Evolutionary conservation across 768 basidiomycete genomes (phyloP), one percentile per base, ranked within the genome.

Genomic region (Galerina sulciceps): DNA sequence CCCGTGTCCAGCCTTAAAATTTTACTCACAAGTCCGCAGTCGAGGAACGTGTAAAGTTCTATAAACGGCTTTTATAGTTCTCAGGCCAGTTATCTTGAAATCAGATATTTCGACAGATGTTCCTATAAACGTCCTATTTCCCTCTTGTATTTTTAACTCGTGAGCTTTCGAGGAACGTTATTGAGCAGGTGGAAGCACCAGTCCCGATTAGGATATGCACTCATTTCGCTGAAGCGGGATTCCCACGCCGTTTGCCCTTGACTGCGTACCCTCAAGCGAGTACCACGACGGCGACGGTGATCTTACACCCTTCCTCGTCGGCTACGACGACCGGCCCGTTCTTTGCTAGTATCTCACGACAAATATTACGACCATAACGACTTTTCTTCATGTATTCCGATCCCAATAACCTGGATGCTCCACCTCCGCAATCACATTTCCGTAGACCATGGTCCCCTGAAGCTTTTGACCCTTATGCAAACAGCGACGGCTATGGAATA

Each of bases 401-500:
- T 57, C 69, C 75, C 48, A 31, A 31, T 31, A 70, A 69, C 55
- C 81, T 85, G 60, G 82, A 85, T 66, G 70, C 78, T 47, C 82
- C 81, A 42, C 81, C 82, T 10, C 82, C 81, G 4, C 67, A 69
- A 54, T 83, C 85, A 20, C 81, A 80, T 46, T 82, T 85, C 67
- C 83, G 82, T 53, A 76, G 86, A 20, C 87, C 87, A 55, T 88
- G 87, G 87, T 88, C 87, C 50, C 87, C 86, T 59, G 83, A 87
- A 64, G 78, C 79, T 18, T 78, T 79, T 61, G 79, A 82, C 57
- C 77, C 81, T 13, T 67, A 75, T 51, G 76, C 79, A 40, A 57
- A 43, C 22, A 59, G 45, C 38, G 46, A 56, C 26, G 34, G 53
- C 10, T 65, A 61, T 43, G 60, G 57, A 13, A 23, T 18, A 43